These are phyloP conservation scores for Fragaria vesca DNA, from an alignment of 306 rosid genomes.

Conservation along the genomic window DNA sequence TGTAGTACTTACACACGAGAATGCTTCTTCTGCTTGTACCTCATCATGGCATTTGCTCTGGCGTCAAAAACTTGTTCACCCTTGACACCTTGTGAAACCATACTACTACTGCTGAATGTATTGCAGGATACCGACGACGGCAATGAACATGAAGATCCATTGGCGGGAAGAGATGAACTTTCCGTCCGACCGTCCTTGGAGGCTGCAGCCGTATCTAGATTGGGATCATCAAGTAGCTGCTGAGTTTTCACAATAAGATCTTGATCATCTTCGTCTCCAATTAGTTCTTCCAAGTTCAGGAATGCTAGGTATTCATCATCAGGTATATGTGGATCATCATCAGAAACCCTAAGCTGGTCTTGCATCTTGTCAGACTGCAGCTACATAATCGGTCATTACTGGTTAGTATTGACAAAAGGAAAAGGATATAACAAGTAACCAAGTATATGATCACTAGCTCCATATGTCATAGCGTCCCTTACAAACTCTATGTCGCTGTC, in stretches of 20 bases:
- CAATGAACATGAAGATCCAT: background rate
- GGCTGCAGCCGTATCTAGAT: background rate
- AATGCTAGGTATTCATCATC: background rate
- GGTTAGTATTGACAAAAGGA: too few relatives aligned
- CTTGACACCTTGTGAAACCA: background rate
- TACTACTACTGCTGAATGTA: background rate
- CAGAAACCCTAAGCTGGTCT: background rate
- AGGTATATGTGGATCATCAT: background rate
- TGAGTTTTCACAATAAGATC: background rate
- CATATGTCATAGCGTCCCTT: background rate
- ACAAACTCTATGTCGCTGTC: background rate
- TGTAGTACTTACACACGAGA: constrained; percentile 41
- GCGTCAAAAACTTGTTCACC: background rate
- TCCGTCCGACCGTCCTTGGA: background rate
- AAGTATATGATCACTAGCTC: too few relatives aligned
- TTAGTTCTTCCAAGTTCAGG: background rate
- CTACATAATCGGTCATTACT: background rate
- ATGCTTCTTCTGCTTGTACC: constrained; percentile 41
- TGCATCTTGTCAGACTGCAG: background rate
- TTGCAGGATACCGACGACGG: background rate
- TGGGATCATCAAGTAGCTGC: background rate
- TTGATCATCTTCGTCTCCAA: background rate
- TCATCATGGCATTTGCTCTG: constrained; percentile 30
- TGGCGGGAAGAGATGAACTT: background rate
- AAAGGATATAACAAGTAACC: too few relatives aligned